These are phyloP conservation scores for Teratosphaeria epicoccoides DNA, from an alignment of 2,329 filamentous ascomycete genomes.

Conservation along the genomic window DNA sequence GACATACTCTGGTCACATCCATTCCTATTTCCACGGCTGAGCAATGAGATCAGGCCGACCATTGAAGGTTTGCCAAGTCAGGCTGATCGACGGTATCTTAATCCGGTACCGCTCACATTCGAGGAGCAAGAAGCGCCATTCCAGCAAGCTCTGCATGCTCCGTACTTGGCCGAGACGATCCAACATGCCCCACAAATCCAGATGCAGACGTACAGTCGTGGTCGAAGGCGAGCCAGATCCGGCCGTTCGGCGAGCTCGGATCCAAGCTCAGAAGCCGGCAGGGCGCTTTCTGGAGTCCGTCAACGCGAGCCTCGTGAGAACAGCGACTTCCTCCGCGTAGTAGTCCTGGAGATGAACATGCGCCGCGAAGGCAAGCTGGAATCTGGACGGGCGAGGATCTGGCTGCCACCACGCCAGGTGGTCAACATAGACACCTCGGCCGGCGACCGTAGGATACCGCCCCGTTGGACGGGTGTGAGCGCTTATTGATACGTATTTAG, in stretches of 20 bases:
- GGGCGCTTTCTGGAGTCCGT: conserved; percentile 30
- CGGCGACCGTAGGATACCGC: background rate
- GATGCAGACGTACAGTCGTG: conserved; percentile 49
- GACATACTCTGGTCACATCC: conserved; percentile 52
- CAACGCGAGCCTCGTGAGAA: conserved; percentile 56
- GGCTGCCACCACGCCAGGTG: conserved; percentile 46
- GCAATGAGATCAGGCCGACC: conserved; percentile 50
- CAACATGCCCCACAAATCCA: conserved; percentile 47
- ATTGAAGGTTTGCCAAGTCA: conserved; percentile 43
- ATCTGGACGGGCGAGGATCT: conserved; percentile 47
- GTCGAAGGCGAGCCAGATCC: conserved; percentile 18
- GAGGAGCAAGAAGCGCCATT: conserved; percentile 29
- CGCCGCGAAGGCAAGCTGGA: conserved; percentile 52
- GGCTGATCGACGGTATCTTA: conserved; percentile 50
- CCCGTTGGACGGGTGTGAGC: background rate
- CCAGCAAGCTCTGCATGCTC: conserved; percentile 26
- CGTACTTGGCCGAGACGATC: conserved; percentile 21
- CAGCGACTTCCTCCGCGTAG: conserved; percentile 51
- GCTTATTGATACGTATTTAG: background rate
- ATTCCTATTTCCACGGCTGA: conserved; percentile 46
- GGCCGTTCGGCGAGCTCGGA: conserved; percentile 25
- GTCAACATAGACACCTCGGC: background rate
- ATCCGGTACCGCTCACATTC: conserved; percentile 38
- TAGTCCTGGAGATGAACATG: conserved; percentile 60
- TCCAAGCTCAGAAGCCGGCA: conserved; percentile 34